These are phyloP conservation scores for Metschnikowia continentalis DNA, from an alignment of 805 yeast genomes.

Conservation along the genomic window DNA sequence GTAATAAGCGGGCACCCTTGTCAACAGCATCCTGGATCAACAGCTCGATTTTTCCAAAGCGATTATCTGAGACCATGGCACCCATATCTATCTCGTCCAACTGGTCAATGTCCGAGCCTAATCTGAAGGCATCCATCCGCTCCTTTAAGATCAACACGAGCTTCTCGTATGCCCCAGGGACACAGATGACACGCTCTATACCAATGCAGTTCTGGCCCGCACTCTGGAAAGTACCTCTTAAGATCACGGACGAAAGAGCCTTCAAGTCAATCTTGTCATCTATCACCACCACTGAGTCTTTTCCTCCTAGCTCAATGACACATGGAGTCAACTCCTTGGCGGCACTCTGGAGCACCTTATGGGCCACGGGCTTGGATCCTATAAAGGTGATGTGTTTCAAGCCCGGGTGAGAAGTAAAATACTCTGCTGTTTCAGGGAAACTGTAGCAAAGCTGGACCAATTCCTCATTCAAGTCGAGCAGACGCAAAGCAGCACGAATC, in stretches of 20 bases:
- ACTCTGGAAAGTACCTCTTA: constrained; percentile 96
- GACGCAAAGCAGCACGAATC: constrained; percentile 65
- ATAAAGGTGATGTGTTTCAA: constrained; percentile 89
- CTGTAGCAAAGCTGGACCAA: constrained; percentile 85
- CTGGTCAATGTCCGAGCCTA: constrained; percentile 92
- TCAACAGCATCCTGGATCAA: constrained; percentile 70
- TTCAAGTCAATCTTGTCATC: constrained; percentile 64
- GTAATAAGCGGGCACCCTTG: constrained; percentile 73
- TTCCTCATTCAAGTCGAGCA: constrained; percentile 73
- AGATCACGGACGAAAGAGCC: constrained; percentile 63
- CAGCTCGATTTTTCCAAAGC: constrained; percentile 64
- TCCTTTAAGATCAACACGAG: constrained; percentile 53
- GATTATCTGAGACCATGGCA: constrained; percentile 79
- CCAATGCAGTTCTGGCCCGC: constrained; percentile 99
- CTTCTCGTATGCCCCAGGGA: constrained; percentile 61
- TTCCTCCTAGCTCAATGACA: constrained; percentile 95
- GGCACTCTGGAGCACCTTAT: constrained; percentile 78
- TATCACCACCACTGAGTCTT: constrained; percentile 83
- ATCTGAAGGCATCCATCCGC: constrained; percentile 58
- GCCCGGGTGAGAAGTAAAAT: constrained; percentile 78
- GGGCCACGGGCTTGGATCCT: constrained; percentile 94
- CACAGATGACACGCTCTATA: constrained; percentile 86
- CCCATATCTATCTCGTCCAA: constrained; percentile 92
- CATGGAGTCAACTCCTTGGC: constrained; percentile 87
- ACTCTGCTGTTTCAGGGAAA: constrained; percentile 85